Evolutionary conservation across 495 filamentous ascomycete species (phyloP).

Genomic region (Daldinia caldariorum): DNA sequence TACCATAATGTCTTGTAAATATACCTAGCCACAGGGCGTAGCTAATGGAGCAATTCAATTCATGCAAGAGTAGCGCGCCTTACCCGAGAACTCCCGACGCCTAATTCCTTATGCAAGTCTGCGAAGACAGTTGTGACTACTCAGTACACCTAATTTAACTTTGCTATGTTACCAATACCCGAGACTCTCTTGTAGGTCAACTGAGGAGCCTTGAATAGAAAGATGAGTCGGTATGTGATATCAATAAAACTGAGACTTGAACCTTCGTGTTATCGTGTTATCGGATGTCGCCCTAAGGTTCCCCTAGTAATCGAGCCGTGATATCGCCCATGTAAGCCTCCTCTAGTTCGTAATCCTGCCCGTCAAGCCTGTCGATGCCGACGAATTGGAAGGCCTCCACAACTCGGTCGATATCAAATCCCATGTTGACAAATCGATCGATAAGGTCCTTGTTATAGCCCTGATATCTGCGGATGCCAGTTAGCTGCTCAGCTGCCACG

Average conservation of each 20-base stretch:
- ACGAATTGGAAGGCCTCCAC: conserved; percentile 85
- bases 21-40: background rate
- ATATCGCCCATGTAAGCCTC: conserved; percentile 91
- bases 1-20: background rate
- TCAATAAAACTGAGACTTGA: background rate
- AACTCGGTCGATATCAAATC: conserved; percentile 88
- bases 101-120: conserved; percentile 38
- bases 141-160: conserved; percentile 11
- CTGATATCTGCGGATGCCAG: conserved; percentile 70
- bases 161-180: conserved; percentile 12
- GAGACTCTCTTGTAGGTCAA: background rate
- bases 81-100: conserved; percentile 25
- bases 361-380: conserved; percentile 79
- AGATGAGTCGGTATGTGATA: conserved; percentile 6
- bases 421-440: conserved; percentile 92
- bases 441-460: conserved; percentile 90
- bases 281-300: conserved; percentile 53
- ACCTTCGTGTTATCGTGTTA: background rate
- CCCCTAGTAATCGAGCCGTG: conserved; percentile 83
- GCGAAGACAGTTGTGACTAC: conserved; percentile 34
- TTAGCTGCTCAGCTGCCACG: conserved; percentile 5
- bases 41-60: conserved; percentile 14
- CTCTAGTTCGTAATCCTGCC: conserved; percentile 83
- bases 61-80: conserved; percentile 9
- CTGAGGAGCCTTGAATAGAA: background rate